Conservation (phyloP, 1,284 basidiomycete species). For the Irpex sp. region DNA sequence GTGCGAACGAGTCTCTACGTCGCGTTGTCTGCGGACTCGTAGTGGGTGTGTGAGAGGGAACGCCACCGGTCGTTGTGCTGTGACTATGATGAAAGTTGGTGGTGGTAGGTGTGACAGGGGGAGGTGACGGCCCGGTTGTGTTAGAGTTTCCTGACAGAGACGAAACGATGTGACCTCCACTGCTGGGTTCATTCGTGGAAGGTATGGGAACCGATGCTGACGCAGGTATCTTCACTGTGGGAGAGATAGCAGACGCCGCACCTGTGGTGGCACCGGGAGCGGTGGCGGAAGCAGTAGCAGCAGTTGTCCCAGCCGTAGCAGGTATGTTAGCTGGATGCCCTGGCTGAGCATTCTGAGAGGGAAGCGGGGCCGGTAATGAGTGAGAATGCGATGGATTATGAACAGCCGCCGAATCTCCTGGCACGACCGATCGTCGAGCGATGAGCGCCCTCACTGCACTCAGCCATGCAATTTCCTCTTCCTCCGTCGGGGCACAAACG, state of each 20-base stretch:
- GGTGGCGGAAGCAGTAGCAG: not conserved
- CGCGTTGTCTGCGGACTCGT: not conserved
- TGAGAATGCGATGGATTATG: not conserved
- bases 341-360: not conserved
- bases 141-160: not conserved
- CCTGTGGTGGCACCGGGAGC: not conserved
- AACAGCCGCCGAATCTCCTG: constrained; percentile 27
- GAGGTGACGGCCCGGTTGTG: not conserved
- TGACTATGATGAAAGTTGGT: not conserved
- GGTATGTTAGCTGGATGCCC: not conserved
- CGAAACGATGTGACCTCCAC: constrained; percentile 1
- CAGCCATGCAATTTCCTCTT: constrained; percentile 98
- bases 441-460: constrained; percentile 91
- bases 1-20: constrained; percentile 25
- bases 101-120: not conserved
- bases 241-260: not conserved
- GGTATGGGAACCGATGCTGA: not conserved
- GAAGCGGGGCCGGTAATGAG: not conserved
- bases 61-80: not conserved
- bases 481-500: constrained; percentile 93
- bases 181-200: constrained; percentile 1
- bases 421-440: constrained; percentile 55
- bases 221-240: not conserved
- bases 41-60: not conserved
- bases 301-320: not conserved